Conservation (phyloP, 306 rosid species). For the Fragaria ananassa region DNA sequence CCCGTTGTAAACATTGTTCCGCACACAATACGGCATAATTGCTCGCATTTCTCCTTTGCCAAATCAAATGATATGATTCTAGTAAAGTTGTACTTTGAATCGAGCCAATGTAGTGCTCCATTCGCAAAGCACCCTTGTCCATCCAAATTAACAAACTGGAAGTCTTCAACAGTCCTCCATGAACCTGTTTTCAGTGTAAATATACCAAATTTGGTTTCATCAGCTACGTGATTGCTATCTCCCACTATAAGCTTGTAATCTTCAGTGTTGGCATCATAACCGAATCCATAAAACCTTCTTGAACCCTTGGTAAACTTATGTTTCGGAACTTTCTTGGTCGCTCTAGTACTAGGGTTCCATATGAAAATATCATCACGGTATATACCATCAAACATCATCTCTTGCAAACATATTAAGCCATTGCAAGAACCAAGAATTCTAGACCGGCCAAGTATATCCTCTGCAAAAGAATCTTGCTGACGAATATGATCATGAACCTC, state of each 20-base stretch:
- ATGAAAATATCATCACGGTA: not conserved
- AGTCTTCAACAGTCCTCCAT: not conserved
- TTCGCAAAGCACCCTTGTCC: not conserved
- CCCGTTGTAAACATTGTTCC: not conserved
- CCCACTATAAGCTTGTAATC: not conserved
- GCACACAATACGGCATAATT: not conserved
- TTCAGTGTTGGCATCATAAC: not conserved
- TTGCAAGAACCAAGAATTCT: not conserved
- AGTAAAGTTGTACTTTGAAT: not conserved
- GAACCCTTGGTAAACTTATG: not conserved
- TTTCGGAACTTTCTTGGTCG: not conserved
- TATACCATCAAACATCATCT: not conserved
- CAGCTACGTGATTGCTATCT: not conserved
- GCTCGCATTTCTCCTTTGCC: not conserved
- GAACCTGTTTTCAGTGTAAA: not conserved
- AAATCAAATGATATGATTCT: not conserved
- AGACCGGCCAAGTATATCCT: not conserved
- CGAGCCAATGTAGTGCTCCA: constrained; percentile 11
- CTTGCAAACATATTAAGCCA: not conserved
- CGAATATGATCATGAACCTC: not conserved
- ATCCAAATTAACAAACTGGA: not conserved
- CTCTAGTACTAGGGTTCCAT: not conserved
- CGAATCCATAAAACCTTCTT: not conserved
- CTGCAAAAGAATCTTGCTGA: not conserved
- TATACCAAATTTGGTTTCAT: not conserved